Conservation (phyloP, 495 filamentous ascomycete genomes). For the Aspergillus bertholletiae region DNA sequence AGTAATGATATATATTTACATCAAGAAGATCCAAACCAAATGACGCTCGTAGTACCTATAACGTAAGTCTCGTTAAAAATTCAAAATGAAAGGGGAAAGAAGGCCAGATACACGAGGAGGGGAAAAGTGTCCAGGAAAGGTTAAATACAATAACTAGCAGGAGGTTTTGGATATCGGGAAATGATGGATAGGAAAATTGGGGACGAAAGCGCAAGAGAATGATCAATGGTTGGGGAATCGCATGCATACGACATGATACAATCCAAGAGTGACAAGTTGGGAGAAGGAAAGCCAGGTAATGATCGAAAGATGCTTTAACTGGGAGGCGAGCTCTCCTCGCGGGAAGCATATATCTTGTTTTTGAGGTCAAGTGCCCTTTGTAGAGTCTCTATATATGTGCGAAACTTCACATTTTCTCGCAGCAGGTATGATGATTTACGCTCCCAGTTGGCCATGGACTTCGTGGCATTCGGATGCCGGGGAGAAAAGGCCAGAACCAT, state of each 20-base stretch:
- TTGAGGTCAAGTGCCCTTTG: conserved; percentile 54
- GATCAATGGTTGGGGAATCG: too few species aligned
- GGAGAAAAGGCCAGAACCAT: conserved; percentile 91
- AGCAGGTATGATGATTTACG: conserved; percentile 87
- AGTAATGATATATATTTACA: not conserved
- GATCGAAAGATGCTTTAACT: not conserved
- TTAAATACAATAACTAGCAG: not conserved
- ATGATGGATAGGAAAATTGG: too few species aligned
- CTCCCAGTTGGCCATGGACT: conserved; percentile 95
- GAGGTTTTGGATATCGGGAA: too few species aligned
- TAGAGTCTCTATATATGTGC: conserved; percentile 87
- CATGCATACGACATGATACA: too few species aligned
- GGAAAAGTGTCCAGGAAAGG: not conserved
- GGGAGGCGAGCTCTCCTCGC: conserved; percentile 20
- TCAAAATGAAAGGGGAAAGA: conserved; percentile 11
- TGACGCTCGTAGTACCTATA: conserved; percentile 28
- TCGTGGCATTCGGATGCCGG: conserved; percentile 72
- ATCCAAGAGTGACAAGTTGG: not conserved
- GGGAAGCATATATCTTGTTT: conserved; percentile 45
- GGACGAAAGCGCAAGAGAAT: too few species aligned
- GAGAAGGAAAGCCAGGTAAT: not conserved
- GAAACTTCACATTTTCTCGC: conserved; percentile 93
- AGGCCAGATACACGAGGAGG: conserved; percentile 5
- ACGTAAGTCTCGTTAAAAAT: conserved; percentile 20
- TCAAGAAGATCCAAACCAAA: not conserved